phyloP scores from a whole-genome alignment of 306 rosid species.

The Citrullus colocynthis region DNA sequence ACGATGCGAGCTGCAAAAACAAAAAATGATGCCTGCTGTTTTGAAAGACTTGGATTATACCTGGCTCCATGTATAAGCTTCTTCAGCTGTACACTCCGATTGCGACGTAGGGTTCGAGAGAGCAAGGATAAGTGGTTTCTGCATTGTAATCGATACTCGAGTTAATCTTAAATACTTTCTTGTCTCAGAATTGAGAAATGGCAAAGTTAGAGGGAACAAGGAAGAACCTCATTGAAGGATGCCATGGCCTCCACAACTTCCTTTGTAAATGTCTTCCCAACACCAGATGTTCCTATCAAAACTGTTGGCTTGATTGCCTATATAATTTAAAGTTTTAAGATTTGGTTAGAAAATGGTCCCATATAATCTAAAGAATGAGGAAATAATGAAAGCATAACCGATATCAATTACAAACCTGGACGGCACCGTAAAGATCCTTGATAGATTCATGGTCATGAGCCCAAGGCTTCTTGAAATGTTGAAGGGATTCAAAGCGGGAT shows the following conservation, averaged over 20 bases:
- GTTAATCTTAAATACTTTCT: background rate
- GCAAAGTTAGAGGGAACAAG: slow-evolving; percentile 5
- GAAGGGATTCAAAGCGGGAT: slow-evolving; percentile 68
- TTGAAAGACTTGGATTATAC: slow-evolving; percentile 18
- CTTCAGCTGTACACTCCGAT: slow-evolving; percentile 96
- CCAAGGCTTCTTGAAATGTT: slow-evolving; percentile 95
- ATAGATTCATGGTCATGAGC: slow-evolving; percentile 90
- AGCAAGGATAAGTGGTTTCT: slow-evolving; percentile 96
- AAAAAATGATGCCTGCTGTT: background rate
- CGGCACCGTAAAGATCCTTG: slow-evolving; percentile 60
- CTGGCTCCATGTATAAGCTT: slow-evolving; percentile 96
- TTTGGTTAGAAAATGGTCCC: slow-evolving; percentile 1
- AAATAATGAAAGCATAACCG: background rate
- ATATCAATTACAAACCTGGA: slow-evolving; percentile 40
- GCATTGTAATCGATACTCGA: slow-evolving; percentile 19
- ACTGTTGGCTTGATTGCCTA: slow-evolving; percentile 95
- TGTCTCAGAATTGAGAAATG: background rate
- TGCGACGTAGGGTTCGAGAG: slow-evolving; percentile 97
- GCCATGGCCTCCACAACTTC: slow-evolving; percentile 94
- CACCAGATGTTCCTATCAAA: slow-evolving; percentile 88
- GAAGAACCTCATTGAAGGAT: slow-evolving; percentile 58
- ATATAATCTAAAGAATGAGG: background rate
- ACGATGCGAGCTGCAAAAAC: background rate
- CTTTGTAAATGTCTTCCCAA: slow-evolving; percentile 81
- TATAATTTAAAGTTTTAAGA: slow-evolving; percentile 9